Evolutionary conservation across 768 basidiomycete genomes (phyloP), one percentile per base, ranked within the genome.

Genomic region (Hortiboletus campestris): DNA sequence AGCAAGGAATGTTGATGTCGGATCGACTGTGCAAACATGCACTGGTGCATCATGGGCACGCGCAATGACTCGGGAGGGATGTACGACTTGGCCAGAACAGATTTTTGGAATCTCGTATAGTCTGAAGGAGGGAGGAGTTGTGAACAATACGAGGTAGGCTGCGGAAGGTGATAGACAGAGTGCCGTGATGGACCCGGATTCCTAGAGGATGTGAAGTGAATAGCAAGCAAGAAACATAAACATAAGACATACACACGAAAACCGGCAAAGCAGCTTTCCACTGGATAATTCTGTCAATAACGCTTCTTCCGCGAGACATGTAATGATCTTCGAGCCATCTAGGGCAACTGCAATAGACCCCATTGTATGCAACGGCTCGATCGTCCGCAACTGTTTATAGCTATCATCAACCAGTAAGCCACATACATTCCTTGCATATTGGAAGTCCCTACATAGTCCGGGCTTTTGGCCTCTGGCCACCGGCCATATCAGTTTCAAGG

Each of bases 31-130:
- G 66, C 91, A 91, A 51, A 95, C 88, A 65, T 98, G 93, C 44
- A 98, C 88, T 13, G 97, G 96, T 4, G 94, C 89, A 49, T 94
- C 90, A 64, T 99, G 97, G 5, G 95, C 92, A 58, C 84, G 86
- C 5, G 91, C 77, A 44, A 95, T 77, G 47, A 87, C 81, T 46
- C 94, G 90, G 17, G 80, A 74, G 10, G 94, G 91, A 34, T 83
- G 81, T 3, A 94, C 72, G 10, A 75, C 73, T 49, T 80, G 82
- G 28, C 80, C 73, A 12, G 73, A 67, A 12, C 71, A 64, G 7
- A 76, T 67, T 12, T 71, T 63, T 3, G 94, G 91, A 16, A 98
- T 75, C 40, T 91, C 86, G 66, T 91, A 98, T 58, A 95, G 81
- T 40, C 89, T 85, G 29, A 99, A 81, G 11, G 89, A 82, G 25